Base-by-base conservation (phyloP, 202 grass and related monocot genomes). In the Brachypodium distachyon region DNA sequence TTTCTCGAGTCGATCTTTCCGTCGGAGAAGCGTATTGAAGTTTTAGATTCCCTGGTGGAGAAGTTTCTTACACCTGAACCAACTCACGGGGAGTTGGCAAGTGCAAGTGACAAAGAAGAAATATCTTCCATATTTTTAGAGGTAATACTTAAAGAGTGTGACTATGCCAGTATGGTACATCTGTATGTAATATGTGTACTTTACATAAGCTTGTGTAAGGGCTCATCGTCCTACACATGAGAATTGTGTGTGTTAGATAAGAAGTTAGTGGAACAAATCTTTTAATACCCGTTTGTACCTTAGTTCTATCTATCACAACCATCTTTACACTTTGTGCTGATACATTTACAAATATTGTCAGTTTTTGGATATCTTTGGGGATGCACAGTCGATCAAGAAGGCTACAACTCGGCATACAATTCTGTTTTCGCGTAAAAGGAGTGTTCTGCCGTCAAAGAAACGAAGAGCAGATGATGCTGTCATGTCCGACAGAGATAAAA, bases 311-410 rank as follows among this genome's bases (percentile, higher is more conserved):
- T 44, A 28, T 4, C 16, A 32, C 31, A 69, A 19, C 25, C 43
- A 29, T 48, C n/a, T 2, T 65, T 68, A 31, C 41, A 29, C 7
- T 26, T n/a, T 68, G 49, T 75, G 61, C 43, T 92, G 48, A 77
- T 28, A 34, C 31, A 73, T 67, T 68, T 90, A 28, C 12, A 59
- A 77, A 52, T 70, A 8, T 32, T 47, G 86, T 7, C 81, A 99
- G 96, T 99, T 99, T 81, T 81, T 95, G 80, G 96, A 99, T 90
- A 36, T 88, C 39, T 99, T 99, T 90, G 96, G 96, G 60, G 92
- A 99, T 88, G 85, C 80, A 32, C 83, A 95, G 57, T 86, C 72
- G 34, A 92, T 99, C 29, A 99, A 92, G 87, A 99, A 90, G 81
- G 89, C 96, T 40, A 70, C 29, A 52, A 77, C 61, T 57, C 73